A percentile compares a stretch with the other conserved stretches of the same genome.
These are phyloP conservation scores for Leccinum imitatum DNA, from an alignment of 768 basidiomycete genomes.

Conservation along the genomic window DNA sequence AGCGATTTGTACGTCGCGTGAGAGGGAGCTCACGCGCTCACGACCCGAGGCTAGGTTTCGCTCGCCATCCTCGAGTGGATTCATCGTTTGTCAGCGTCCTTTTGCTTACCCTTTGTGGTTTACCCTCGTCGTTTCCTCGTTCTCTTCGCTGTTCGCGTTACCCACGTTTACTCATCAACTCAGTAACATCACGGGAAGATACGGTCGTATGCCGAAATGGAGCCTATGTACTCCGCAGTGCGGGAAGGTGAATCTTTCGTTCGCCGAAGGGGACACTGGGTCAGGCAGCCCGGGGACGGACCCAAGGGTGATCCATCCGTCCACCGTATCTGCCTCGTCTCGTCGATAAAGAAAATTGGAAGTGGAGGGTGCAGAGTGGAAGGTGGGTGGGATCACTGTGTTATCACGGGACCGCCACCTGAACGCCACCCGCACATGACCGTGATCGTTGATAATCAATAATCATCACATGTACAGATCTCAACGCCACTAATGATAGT, in stretches of 20 bases:
- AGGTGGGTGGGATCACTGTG: background rate
- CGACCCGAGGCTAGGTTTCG: too few relatives aligned
- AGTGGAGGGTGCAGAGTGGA: background rate
- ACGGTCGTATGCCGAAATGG: background rate
- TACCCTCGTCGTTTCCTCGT: background rate
- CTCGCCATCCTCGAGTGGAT: background rate
- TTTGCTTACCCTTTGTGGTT: background rate
- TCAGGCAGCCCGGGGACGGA: background rate
- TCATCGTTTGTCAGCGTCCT: background rate
- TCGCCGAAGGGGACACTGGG: background rate
- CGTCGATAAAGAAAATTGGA: background rate
- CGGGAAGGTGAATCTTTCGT: background rate
- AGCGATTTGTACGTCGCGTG: too few relatives aligned
- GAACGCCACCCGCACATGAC: background rate
- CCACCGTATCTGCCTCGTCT: background rate
- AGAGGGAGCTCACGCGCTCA: too few relatives aligned
- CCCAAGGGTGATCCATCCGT: background rate
- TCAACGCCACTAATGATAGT: background rate
- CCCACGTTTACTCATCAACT: background rate
- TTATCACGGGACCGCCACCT: background rate
- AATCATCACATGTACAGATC: background rate
- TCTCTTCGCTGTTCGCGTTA: background rate
- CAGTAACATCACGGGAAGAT: background rate
- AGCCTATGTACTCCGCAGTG: background rate
- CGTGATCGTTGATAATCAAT: background rate